A percentile compares a stretch with the other conserved stretches of the same genome.
These are phyloP conservation scores for Lentinula detonsa DNA, from an alignment of 768 basidiomycete species.

Conservation along the genomic window DNA sequence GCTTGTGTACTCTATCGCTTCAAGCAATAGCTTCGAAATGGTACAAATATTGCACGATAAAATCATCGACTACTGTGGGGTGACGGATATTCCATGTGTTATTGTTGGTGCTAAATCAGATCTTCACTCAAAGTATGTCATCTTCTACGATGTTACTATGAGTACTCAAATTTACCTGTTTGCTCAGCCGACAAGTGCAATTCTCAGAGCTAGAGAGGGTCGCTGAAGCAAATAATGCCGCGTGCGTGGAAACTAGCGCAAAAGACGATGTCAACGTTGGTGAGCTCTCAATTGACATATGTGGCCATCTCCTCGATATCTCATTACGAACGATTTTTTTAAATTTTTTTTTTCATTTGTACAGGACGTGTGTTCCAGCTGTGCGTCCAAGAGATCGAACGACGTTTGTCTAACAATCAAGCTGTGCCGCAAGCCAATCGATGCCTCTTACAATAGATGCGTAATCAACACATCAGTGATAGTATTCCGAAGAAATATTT, in stretches of 20 bases:
- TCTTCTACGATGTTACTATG: background rate
- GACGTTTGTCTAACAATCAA: conserved; percentile 25
- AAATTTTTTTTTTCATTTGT: background rate
- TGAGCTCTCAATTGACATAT: conserved; percentile 36
- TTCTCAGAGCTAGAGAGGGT: conserved; percentile 66
- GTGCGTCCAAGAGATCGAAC: conserved; percentile 80
- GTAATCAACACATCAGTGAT: too few relatives aligned
- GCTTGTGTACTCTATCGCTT: conserved; percentile 92
- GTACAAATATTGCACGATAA: conserved; percentile 90
- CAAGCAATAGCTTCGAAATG: conserved; percentile 90
- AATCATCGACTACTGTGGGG: conserved; percentile 83
- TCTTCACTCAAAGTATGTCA: conserved; percentile 62
- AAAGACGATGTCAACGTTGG: conserved; percentile 85
- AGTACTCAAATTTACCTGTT: background rate
- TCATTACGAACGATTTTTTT: background rate
- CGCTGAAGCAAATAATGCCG: conserved; percentile 65
- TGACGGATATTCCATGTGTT: conserved; percentile 86
- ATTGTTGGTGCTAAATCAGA: conserved; percentile 93
- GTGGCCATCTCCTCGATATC: background rate
- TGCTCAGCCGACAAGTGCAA: conserved; percentile 65
- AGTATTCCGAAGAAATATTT: too few relatives aligned
- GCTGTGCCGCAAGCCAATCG: background rate
- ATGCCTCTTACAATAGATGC: background rate
- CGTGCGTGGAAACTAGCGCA: conserved; percentile 86
- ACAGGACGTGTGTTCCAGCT: conserved; percentile 80